Evolutionary conservation across 1,284 basidiomycete species (phyloP), one percentile per base, ranked within the genome.

Genomic region (Xanthoconium separans): DNA sequence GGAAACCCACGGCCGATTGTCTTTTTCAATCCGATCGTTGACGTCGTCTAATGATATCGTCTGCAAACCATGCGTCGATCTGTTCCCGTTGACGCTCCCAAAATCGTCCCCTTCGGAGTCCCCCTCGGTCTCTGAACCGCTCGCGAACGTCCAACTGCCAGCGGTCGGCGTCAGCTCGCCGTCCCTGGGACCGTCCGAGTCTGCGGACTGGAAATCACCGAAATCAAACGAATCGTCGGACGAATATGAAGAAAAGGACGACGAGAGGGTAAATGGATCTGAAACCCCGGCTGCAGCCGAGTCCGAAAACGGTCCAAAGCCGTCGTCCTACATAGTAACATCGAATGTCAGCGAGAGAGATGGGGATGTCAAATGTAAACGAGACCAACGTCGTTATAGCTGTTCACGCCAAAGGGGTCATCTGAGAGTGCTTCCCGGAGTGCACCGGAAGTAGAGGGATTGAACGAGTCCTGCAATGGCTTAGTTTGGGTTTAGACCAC

Each of bases 241-340:
- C 45, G 75, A 77, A 55, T 81, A 84, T 27, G 84, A 80, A 29
- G 82, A 78, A 6, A 78, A 79, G 0, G 83, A 76, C 2, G 65
- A 68, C 5, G 81, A 74, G 5, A 79, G 79, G 0, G 82, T 75
- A 69, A 90, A 88, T 2, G 81, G 80, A 61, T 87, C 85, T 6
- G 76, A 63, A 22, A 75, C 71, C 41, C 73, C 71, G 0, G 77
- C 68, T 2, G 76, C 75, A 1, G 81, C 76, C 2, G 82, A 63
- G 62, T 89, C 87, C 2, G 87, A 82, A 72, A 92, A 92, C 3
- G 89, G 87, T 2, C 89, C 89, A 70, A 89, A 89, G 41, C 57
- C 63, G 27, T 80, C 82, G 52, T 88, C 83, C 79, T 84, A 58
- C 12, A 83, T 57, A 13, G 1, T 11, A 11, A 13, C 22, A 37